Evolutionary conservation across 306 rosid species (phyloP).

Genomic region (Lathyrus tuberosus): DNA sequence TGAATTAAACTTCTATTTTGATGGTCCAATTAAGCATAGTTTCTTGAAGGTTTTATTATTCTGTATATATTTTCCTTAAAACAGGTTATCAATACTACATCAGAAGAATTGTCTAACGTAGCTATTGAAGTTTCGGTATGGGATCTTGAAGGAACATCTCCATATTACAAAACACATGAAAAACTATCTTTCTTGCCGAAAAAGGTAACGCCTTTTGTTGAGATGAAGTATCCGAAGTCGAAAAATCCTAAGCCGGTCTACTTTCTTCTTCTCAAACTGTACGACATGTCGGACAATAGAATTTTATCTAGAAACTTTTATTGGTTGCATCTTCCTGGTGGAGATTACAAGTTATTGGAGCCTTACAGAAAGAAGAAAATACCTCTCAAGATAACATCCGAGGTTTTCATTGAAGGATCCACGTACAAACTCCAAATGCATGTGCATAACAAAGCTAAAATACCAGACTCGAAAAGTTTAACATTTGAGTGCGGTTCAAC

Average conservation of each 20-base stretch:
- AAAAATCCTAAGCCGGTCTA: constrained; percentile 77
- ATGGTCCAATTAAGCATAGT: constrained; percentile 13
- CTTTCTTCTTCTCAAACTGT: constrained; percentile 92
- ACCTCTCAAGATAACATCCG: constrained; percentile 74
- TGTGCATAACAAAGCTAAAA: constrained; percentile 68
- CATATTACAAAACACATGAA: constrained; percentile 61
- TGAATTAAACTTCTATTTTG: constrained; percentile 16
- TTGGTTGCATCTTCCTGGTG: constrained; percentile 85
- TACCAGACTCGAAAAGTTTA: constrained; percentile 48
- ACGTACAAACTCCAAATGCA: constrained; percentile 63
- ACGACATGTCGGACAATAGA: constrained; percentile 51
- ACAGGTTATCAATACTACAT: constrained; percentile 86
- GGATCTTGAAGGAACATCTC: constrained; percentile 90
- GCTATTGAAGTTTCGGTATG: constrained; percentile 86
- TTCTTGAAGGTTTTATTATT: constrained; percentile 36
- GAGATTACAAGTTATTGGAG: constrained; percentile 82
- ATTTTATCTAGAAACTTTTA: constrained; percentile 84
- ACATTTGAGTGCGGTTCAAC: constrained; percentile 46
- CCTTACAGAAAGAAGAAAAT: constrained; percentile 68
- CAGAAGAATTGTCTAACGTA: constrained; percentile 65
- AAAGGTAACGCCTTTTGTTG: constrained; percentile 54
- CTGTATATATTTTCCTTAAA: constrained; percentile 37
- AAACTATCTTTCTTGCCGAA: constrained; percentile 42
- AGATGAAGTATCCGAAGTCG: constrained; percentile 80
- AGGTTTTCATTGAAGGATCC: constrained; percentile 61